A percentile compares a stretch with the other conserved stretches of the same genome.
Conservation (phyloP, 1,139 yeast genomes). For the Candida mesenterica region DNA sequence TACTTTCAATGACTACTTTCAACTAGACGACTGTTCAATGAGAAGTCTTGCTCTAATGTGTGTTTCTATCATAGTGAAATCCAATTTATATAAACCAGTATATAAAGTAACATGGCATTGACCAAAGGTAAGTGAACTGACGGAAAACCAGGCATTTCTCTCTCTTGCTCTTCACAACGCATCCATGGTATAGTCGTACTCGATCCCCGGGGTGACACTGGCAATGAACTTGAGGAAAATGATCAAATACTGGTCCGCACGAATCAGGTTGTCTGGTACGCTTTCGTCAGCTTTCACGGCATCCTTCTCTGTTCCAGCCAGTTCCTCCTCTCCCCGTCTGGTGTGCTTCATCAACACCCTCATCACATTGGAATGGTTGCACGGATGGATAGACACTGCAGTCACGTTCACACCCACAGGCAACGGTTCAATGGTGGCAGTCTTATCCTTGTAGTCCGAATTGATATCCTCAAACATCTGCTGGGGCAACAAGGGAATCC, state of each 20-base stretch:
- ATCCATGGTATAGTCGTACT: conserved; percentile 96
- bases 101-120: too few species aligned
- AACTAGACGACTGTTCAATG: too few species aligned
- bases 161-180: conserved; percentile 64
- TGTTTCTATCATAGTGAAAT: too few species aligned
- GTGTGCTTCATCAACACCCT: conserved; percentile 69
- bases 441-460: conserved; percentile 88
- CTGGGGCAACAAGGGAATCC: conserved; percentile 80
- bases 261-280: too few species aligned
- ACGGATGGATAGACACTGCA: conserved; percentile 92
- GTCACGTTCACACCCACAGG: conserved; percentile 81
- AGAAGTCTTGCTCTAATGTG: too few species aligned
- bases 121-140: too few species aligned
- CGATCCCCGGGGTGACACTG: conserved; percentile 96
- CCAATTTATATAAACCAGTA: too few species aligned
- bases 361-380: conserved; percentile 95
- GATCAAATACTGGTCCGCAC: conserved; percentile 88
- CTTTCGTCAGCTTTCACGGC: too few species aligned
- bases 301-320: too few species aligned
- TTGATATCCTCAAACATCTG: conserved; percentile 95
- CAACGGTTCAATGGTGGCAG: conserved; percentile 91
- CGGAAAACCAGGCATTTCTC: too few species aligned
- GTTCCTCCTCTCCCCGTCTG: conserved; percentile 21
- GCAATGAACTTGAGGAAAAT: conserved; percentile 91
- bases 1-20: too few species aligned